Evolutionary conservation across 208 protist species (phyloP), one percentile per base, ranked within the genome.

Genomic region (Eutreptiella sp.): DNA sequence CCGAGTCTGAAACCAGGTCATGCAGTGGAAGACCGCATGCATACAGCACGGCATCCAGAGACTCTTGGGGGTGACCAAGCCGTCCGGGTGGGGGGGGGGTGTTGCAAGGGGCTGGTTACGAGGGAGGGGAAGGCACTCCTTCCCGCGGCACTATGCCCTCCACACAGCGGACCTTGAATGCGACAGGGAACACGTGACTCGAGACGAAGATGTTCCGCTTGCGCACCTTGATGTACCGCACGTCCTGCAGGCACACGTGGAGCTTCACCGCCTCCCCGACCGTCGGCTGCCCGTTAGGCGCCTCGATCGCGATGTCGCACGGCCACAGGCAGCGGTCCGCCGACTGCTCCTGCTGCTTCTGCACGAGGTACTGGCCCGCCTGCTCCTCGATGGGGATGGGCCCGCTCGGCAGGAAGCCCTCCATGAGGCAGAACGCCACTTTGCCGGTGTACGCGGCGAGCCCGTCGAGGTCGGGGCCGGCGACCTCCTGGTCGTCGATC

Each of bases 91-190:
- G n/a, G n/a, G n/a, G n/a, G n/a, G n/a, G n/a, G n/a, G n/a, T n/a
- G n/a, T n/a, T n/a, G n/a, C n/a, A n/a, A n/a, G n/a, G n/a, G n/a
- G n/a, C n/a, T n/a, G n/a, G n/a, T n/a, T n/a, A n/a, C n/a, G n/a
- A n/a, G n/a, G n/a, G n/a, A n/a, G n/a, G n/a, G n/a, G n/a, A n/a
- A n/a, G n/a, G n/a, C n/a, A n/a, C n/a, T n/a, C n/a, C n/a, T n/a
- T n/a, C n/a, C n/a, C n/a, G n/a, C n/a, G n/a, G n/a, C n/a, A n/a
- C n/a, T n/a, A n/a, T n/a, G n/a, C n/a, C n/a, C n/a, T n/a, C n/a
- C n/a, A n/a, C n/a, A n/a, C n/a, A n/a, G n/a, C n/a, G n/a, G 27
- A 90, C 80, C 65, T 85, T 83, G 73, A 93, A 93, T 50, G 77
- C 79, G 58, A 89, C 81, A 7, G 87, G 87, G 70, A 77, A 86